Percentiles rank a stretch among this genome's conserved stretches.
These are phyloP conservation scores for Dictyostelium capitatum DNA, from an alignment of 78 protist genomes.

Conservation along the genomic window DNA sequence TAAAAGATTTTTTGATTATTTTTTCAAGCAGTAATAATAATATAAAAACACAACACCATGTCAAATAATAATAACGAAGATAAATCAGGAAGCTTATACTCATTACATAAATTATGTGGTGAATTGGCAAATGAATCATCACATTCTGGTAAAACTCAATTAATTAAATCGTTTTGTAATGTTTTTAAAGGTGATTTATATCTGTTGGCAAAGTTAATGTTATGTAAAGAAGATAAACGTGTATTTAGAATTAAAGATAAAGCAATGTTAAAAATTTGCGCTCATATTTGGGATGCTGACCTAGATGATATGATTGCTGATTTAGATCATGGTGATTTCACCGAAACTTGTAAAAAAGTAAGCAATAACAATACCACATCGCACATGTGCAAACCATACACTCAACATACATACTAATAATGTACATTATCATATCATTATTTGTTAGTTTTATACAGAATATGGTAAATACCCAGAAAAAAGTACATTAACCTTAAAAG, in stretches of 20 bases:
- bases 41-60: background rate
- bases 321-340: slow-evolving; percentile 84
- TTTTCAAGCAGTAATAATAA: too few species aligned
- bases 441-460: slow-evolving; percentile 67
- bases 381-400: too few species aligned
- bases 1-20: too few species aligned
- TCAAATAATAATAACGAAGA: slow-evolving; percentile 23
- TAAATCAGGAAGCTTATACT: slow-evolving; percentile 64
- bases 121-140: slow-evolving; percentile 45
- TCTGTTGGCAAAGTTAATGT: slow-evolving; percentile 78
- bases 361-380: too few species aligned
- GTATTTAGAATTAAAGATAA: slow-evolving; percentile 86
- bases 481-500: slow-evolving; percentile 78
- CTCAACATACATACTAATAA: too few species aligned
- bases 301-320: slow-evolving; percentile 52
- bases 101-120: slow-evolving; percentile 51
- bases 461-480: slow-evolving; percentile 41
- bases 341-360: slow-evolving; percentile 83
- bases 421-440: too few species aligned
- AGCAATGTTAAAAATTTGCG: slow-evolving; percentile 74
- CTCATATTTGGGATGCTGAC: slow-evolving; percentile 32
- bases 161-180: slow-evolving; percentile 40
- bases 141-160: slow-evolving; percentile 77
- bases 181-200: slow-evolving; percentile 80
- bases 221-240: slow-evolving; percentile 83